Base-by-base conservation (phyloP, 2,329 filamentous ascomycete genomes). In the Trichoderma sp. region DNA sequence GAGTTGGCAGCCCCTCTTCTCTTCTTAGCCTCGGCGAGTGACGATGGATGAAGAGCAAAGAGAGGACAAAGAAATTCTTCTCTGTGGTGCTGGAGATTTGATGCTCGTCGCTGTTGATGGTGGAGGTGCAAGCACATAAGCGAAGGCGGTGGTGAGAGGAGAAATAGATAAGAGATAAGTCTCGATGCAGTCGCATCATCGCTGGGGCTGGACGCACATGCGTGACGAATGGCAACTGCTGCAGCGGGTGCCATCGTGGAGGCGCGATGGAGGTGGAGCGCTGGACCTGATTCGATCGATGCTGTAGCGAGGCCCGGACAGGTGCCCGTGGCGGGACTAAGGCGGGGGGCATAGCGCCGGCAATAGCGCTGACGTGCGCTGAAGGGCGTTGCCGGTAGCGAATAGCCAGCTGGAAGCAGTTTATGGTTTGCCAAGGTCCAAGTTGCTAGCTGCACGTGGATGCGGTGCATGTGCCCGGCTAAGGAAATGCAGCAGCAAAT, bases 111-210 rank as follows among this genome's bases (percentile, higher is more conserved):
- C 8, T 21, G 31, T 19, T 19, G 52, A 57, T 13, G 61, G 35
- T 43, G 43, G 60, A 49, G 56, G 67, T 31, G 13, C 37, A 56
- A 24, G 11, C 7, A 19, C 6, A n/a, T 40, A 58, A 58, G 31
- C 29, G 16, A 69, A 60, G 60, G 62, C 62, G 61, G 56, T 69
- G 61, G 47, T 66, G 61, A 24, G 59, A 56, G 59, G 67, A 69
- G 67, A 57, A 35, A 35, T 2, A 60, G 13, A 60, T 21, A 27
- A 21, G 61, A 43, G 16, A 19, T 35, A 14, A 35, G 33, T 35
- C 33, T 63, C 47, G 31, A 63, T 31, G 49, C 31, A 40, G n/a
- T 56, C 61, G 58, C 61, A 55, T 35, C 62, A 65, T 35, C 52
- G 56, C 21, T 4, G 49, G 49, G 49, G 49, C 49, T 53, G 13